These are phyloP conservation scores for Kockovaella imperatae DNA, from an alignment of 768 basidiomycete genomes.

Conservation along the genomic window DNA sequence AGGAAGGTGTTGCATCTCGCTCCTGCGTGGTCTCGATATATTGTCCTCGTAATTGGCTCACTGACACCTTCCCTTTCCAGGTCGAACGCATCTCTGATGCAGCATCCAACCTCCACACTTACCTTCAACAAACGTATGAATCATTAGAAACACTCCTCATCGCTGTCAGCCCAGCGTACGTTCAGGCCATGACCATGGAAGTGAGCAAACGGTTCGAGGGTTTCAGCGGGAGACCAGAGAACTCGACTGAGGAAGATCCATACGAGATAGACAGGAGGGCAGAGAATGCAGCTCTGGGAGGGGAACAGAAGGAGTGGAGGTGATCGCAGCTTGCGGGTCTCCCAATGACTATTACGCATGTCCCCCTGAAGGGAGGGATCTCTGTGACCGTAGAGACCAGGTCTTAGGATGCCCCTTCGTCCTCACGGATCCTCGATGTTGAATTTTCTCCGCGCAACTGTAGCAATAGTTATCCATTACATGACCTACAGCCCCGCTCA, in stretches of 20 bases:
- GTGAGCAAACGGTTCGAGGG: constrained; percentile 22
- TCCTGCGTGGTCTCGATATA: background rate
- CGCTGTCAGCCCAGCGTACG: constrained; percentile 22
- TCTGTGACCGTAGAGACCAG: background rate
- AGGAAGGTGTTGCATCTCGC: background rate
- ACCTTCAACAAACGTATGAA: constrained; percentile 25
- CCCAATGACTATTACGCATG: too few species aligned
- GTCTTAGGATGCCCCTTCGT: too few species aligned
- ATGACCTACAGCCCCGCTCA: too few species aligned
- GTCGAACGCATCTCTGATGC: background rate
- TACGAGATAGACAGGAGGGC: background rate
- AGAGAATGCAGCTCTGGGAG: background rate
- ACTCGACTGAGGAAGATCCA: background rate
- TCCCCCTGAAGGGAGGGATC: background rate
- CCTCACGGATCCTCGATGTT: too few species aligned
- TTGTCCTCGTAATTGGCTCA: background rate
- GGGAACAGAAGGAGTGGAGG: background rate
- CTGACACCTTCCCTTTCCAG: background rate
- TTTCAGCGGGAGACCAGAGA: background rate
- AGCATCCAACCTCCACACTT: background rate
- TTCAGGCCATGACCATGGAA: constrained; percentile 26
- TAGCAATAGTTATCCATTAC: too few species aligned
- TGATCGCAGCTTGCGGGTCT: too few species aligned
- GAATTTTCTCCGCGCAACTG: too few species aligned
- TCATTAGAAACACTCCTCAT: constrained; percentile 27